A percentile compares a stretch with the other conserved stretches of the same genome.
Evolutionary conservation across 2,329 filamentous ascomycete genomes (phyloP).

Genomic region (Trichoderma cornu-damae): DNA sequence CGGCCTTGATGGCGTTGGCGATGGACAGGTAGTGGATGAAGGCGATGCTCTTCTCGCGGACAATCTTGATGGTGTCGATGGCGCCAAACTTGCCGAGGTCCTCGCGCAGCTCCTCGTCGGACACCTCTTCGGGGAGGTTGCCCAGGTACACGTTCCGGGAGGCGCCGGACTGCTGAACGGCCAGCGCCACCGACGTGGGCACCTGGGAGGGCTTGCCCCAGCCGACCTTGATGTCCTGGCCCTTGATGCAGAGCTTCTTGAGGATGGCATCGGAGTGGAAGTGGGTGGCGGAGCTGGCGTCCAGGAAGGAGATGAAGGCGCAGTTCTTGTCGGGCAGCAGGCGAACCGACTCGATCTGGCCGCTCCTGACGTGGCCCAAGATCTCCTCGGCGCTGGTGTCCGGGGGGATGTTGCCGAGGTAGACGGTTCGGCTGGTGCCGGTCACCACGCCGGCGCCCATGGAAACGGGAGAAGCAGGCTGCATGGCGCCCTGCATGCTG

Average conservation of each 20-base stretch:
- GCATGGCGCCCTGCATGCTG: constrained; percentile 51
- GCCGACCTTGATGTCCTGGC: constrained; percentile 98
- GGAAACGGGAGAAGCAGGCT: constrained; percentile 68
- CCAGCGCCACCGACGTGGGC: constrained; percentile 92
- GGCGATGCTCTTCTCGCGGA: constrained; percentile 94
- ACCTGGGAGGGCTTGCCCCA: constrained; percentile 99
- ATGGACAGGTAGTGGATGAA: constrained; percentile 98
- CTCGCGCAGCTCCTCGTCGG: constrained; percentile 87
- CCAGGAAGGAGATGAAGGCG: constrained; percentile 97
- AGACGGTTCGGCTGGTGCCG: constrained; percentile 92
- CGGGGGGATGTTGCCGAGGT: constrained; percentile 95
- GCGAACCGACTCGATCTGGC: constrained; percentile 97
- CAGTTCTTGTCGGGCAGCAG: constrained; percentile 98
- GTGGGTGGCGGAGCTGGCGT: constrained; percentile 94
- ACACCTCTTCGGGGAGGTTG: constrained; percentile 83
- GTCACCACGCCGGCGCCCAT: constrained; percentile 77
- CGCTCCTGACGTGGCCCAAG: constrained; percentile 89
- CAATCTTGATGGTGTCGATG: constrained; percentile 96
- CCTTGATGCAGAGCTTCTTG: constrained; percentile 98
- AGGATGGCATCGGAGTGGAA: constrained; percentile 99
- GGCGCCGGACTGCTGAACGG: constrained; percentile 93
- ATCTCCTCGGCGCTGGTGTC: constrained; percentile 97
- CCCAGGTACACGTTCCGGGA: constrained; percentile 97
- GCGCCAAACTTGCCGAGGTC: constrained; percentile 94
- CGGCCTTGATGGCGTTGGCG: constrained; percentile 96